Evolutionary conservation across 345 rosid species (phyloP).

Genomic region (Eucalyptus curtisii): DNA sequence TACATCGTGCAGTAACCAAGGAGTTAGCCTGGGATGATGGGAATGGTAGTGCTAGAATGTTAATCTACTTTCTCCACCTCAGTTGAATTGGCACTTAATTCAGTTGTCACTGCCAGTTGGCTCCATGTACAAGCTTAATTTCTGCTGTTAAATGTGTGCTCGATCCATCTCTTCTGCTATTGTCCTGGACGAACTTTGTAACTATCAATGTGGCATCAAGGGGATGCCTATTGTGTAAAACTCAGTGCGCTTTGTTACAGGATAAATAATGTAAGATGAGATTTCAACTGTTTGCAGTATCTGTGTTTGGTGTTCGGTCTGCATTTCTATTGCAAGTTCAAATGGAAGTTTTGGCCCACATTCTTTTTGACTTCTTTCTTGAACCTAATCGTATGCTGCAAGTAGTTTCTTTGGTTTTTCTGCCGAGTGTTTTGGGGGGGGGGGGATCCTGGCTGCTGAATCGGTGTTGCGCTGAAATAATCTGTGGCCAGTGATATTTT

Average conservation of each 20-base stretch:
- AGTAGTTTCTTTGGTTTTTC: neutral
- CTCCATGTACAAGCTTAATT: neutral
- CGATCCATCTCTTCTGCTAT: neutral
- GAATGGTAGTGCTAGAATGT: neutral
- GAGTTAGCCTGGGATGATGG: neutral
- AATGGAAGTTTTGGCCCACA: neutral
- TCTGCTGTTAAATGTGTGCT: neutral
- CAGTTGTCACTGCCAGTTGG: neutral
- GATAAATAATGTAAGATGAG: neutral
- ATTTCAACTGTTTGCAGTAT: neutral
- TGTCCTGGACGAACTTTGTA: neutral
- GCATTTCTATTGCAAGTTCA: neutral
- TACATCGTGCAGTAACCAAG: neutral
- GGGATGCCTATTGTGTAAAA: neutral
- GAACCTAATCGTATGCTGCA: neutral
- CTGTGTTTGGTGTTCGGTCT: neutral
- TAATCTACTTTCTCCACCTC: neutral
- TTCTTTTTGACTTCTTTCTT: neutral
- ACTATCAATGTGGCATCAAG: neutral
- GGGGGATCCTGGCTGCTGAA: neutral
- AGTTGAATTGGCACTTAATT: neutral
- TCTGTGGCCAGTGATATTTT: neutral
- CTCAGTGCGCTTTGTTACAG: fast-evolving
- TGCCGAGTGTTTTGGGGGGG: neutral
- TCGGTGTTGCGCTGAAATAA: neutral